Base-by-base conservation (phyloP, 495 filamentous ascomycete species). In the Aeminium ludgeri region DNA sequence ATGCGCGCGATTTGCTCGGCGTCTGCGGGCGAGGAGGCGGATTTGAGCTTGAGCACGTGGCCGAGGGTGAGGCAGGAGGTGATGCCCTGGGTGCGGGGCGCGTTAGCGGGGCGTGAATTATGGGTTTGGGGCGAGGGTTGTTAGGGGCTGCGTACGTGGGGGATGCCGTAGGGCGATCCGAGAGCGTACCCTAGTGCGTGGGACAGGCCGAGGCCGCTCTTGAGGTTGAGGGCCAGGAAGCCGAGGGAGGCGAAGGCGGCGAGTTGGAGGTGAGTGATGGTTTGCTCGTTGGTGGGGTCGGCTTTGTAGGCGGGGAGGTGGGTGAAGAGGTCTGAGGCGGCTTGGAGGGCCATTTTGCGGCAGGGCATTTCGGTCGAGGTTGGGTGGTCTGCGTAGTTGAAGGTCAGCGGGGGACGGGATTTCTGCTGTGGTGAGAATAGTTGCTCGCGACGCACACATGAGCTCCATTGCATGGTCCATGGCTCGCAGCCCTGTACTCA, bases 381-480 rank as follows among this genome's bases (percentile, higher is more conserved):
- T 2, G 64, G 64, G 43, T 71, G 64, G 44, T 69, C 67, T 40
- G 27, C 6, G 12, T 10, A 32, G 17, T n/a, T 30, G 18, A 30
- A 12, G 30, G 38, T 20, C 6, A 20, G 15, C 13, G 6, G 8
- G 12, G 17, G 13, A n/a, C n/a, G n/a, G n/a, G n/a, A n/a, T n/a
- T n/a, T n/a, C n/a, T n/a, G n/a, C n/a, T n/a, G n/a, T n/a, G n/a
- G n/a, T n/a, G n/a, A n/a, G n/a, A n/a, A n/a, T n/a, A n/a, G n/a
- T n/a, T n/a, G n/a, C n/a, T n/a, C n/a, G n/a, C n/a, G n/a, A n/a
- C 38, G 3, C 16, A 40, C 38, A 50, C 45, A 68, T 44, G 2
- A 59, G 18, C 50, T 71, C 67, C 10, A 71, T 53, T 2, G 67
- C 63, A 40, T 71, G 67, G 42, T 69, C 65, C 30, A 69, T 47